phyloP scores from a whole-genome alignment of 495 filamentous ascomycete genomes.

The Neurospora sp. region DNA sequence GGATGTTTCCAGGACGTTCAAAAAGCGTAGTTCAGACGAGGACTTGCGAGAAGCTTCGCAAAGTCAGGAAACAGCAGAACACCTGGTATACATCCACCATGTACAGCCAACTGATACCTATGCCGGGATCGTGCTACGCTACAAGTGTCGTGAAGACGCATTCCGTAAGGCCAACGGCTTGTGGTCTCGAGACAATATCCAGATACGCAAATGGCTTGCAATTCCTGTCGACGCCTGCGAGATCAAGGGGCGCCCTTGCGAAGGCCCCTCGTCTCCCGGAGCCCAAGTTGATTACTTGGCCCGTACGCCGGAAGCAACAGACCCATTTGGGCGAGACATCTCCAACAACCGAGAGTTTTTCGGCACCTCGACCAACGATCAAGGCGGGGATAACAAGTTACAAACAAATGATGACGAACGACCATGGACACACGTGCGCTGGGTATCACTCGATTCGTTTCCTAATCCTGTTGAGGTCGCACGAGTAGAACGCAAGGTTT shows the following conservation, averaged over 20 bases:
- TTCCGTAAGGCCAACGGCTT: constrained; percentile 84
- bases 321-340: constrained; percentile 16
- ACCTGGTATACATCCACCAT: constrained; percentile 81
- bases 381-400: constrained; percentile 2
- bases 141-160: constrained; percentile 67
- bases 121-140: constrained; percentile 80
- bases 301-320: constrained; percentile 28
- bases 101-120: constrained; percentile 76
- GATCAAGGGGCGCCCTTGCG: constrained; percentile 61
- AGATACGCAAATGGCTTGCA: constrained; percentile 67
- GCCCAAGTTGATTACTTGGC: constrained; percentile 36
- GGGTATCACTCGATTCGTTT: constrained; percentile 68
- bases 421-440: constrained; percentile 77
- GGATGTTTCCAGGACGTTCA: constrained; percentile 39
- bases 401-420: constrained; percentile 29
- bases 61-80: constrained; percentile 44
- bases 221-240: constrained; percentile 86
- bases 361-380: constrained; percentile 16
- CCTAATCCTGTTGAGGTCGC: constrained; percentile 70
- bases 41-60: constrained; percentile 16
- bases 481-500: constrained; percentile 64
- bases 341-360: constrained; percentile 27
- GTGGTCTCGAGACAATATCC: constrained; percentile 87
- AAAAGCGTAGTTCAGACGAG: constrained; percentile 45
- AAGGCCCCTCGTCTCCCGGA: constrained; percentile 24